Base-by-base conservation (phyloP, 108 stramenopile species). In the Poteriospumella lacustris region DNA sequence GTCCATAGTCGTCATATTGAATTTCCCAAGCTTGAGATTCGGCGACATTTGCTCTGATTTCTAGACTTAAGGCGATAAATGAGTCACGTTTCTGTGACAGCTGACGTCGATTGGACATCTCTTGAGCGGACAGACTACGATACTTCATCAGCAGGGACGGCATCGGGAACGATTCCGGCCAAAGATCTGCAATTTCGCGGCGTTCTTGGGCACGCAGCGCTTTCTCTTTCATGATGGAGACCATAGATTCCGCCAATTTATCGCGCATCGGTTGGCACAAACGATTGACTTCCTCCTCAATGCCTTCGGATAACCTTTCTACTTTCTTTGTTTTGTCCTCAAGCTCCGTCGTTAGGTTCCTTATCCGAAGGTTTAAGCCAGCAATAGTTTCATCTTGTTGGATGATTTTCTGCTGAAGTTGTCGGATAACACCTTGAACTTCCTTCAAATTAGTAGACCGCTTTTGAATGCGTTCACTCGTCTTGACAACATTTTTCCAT, bases 1-100 rank as follows among this genome's bases (percentile, higher is more conserved):
- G 70, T 3, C 70, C 70, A 56, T 73, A 73, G 28, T 73, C 70
- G 41, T 73, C 70, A 73, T 73, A 73, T 38, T 73, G 26, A 3
- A 33, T 73, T 38, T 44, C 12, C 70, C 70, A 73, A 3, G 3
- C 36, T 56, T 24, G 26, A 42, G 44, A 3, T 33, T 73, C 70
- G 19, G 70, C 3, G 9, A 73, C 70, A 73, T 73, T 73, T 42
- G 43, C 47, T 12, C 70, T 3, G 42, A 73, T 73, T 24, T 73
- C 70, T 3, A 73, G 41, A 34, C 31, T 28, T 19, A 73, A 56
- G 36, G 70, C 70, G 33, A 52, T 36, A 15, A 3, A 34, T 5
- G 70, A n/a, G 33, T 73, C 42, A 33, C 31, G 43, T 19, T 73
- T 31, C 5, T 26, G 9, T 42, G 70, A 9, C 26, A 26, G 42